phyloP scores from a whole-genome alignment of 202 grass and related monocot genomes.

The Bolboschoenoplectus hybrid region DNA sequence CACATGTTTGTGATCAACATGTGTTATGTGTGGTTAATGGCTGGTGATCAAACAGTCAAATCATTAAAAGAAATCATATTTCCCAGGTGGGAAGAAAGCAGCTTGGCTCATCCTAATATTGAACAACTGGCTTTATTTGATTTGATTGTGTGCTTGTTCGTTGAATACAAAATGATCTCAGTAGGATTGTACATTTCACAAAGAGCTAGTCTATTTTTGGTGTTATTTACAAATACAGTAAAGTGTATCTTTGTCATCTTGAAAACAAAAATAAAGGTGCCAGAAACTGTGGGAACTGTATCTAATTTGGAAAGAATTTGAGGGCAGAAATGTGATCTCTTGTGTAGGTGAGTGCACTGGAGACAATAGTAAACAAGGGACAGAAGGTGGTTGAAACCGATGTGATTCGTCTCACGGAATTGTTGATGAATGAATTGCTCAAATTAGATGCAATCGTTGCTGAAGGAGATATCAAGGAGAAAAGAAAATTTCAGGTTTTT shows the following conservation, averaged over 20 bases:
- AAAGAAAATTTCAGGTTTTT: constrained; percentile 65
- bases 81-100: background rate
- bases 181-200: constrained; percentile 19
- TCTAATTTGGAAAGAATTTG: background rate
- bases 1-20: background rate
- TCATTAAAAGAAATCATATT: background rate
- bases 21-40: background rate
- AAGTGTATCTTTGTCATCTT: constrained; percentile 25
- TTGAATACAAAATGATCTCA: background rate
- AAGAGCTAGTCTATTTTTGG: background rate
- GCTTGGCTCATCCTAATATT: background rate
- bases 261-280: constrained; percentile 19
- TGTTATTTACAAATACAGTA: constrained; percentile 5
- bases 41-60: background rate
- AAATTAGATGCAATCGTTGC: constrained; percentile 76
- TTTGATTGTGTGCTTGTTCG: background rate
- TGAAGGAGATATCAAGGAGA: constrained; percentile 67
- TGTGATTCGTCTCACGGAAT: constrained; percentile 68
- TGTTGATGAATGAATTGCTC: constrained; percentile 86
- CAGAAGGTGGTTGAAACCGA: constrained; percentile 69
- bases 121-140: constrained; percentile 14
- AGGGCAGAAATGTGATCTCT: constrained; percentile 9
- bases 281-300: background rate
- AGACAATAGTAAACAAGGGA: constrained; percentile 72
- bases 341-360: constrained; percentile 69